These are phyloP conservation scores for Ramalina intermedia DNA, from an alignment of 495 filamentous ascomycete genomes.

Conservation along the genomic window DNA sequence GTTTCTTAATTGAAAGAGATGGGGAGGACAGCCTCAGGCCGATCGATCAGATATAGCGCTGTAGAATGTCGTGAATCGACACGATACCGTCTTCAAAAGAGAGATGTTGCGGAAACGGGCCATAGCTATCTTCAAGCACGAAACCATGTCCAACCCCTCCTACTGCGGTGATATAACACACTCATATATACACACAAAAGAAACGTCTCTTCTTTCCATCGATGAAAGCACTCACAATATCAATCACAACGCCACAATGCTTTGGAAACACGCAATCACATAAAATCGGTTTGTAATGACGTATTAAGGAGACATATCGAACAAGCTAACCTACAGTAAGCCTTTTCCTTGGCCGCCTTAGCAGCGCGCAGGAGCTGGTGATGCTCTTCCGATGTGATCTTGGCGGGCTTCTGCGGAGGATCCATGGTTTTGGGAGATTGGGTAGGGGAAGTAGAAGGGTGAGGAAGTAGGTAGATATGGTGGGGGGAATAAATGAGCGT, in stretches of 20 bases:
- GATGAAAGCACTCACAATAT: no score
- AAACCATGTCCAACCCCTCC: no score
- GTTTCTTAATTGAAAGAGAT: no score
- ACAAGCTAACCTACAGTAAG: constrained; percentile 3
- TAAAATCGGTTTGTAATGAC: neutral
- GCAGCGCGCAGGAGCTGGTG: neutral
- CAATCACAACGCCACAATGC: no score
- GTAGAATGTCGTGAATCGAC: neutral
- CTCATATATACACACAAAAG: no score
- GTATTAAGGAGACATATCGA: neutral
- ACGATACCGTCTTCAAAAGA: neutral
- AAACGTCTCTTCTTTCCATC: no score
- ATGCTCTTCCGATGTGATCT: neutral
- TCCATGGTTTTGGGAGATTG: neutral
- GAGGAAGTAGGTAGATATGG: neutral
- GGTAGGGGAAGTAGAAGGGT: neutral
- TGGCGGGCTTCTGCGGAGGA: no score
- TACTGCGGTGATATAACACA: no score
- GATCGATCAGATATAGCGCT: neutral
- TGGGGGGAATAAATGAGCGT: no score
- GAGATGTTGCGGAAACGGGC: neutral
- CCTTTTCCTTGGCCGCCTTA: constrained; percentile 1
- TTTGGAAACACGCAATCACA: no score
- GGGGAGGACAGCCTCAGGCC: no score
- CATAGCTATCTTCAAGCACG: no score